These are phyloP conservation scores for Porpolomopsis calyptriformis DNA, from an alignment of 768 basidiomycete genomes.

Conservation along the genomic window DNA sequence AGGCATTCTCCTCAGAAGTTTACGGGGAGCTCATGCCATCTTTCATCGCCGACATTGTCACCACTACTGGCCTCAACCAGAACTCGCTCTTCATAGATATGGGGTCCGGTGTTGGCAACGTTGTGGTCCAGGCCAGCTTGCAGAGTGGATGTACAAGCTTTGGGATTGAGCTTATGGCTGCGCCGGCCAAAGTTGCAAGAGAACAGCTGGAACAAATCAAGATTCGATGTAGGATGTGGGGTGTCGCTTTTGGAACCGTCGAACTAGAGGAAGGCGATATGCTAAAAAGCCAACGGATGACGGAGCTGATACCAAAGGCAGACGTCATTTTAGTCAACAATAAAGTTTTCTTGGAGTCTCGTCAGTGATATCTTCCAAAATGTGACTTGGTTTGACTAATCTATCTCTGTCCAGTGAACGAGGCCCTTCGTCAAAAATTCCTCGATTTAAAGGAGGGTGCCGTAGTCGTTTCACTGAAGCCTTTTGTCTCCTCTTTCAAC, in stretches of 20 bases:
- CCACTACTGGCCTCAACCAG: conserved; percentile 43
- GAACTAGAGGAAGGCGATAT: conserved; percentile 84
- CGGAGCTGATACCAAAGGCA: conserved; percentile 63
- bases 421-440: conserved; percentile 77
- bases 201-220: conserved; percentile 66
- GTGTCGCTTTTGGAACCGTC: conserved; percentile 61
- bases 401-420: conserved; percentile 56
- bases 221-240: conserved; percentile 86
- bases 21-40: conserved; percentile 86
- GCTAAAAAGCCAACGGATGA: conserved; percentile 53
- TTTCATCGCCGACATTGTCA: conserved; percentile 64
- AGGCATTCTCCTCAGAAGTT: conserved; percentile 73
- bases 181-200: conserved; percentile 71
- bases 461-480: conserved; percentile 77
- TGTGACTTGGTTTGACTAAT: conserved; percentile 7
- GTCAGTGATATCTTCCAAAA: conserved; percentile 34
- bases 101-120: conserved; percentile 81
- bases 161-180: conserved; percentile 69
- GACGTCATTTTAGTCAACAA: conserved; percentile 91
- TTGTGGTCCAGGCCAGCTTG: conserved; percentile 69
- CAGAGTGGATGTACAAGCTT: conserved; percentile 71
- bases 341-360: conserved; percentile 65
- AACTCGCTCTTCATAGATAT: conserved; percentile 71
- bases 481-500: conserved; percentile 64
- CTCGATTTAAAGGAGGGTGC: conserved; percentile 92